phyloP scores from a whole-genome alignment of 805 yeast species.

The Babjeviella inositovora region DNA sequence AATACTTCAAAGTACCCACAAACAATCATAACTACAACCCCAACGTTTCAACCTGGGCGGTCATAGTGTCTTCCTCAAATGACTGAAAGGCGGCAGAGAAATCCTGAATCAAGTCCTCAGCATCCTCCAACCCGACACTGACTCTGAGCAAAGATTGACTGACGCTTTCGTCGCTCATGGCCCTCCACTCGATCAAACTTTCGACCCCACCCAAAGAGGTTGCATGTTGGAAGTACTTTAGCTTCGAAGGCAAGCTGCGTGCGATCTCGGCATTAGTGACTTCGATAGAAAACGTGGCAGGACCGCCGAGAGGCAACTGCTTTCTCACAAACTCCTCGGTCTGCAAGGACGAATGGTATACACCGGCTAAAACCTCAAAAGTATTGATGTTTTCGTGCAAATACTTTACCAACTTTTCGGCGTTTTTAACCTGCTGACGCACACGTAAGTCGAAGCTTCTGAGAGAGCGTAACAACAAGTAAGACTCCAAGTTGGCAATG shows the following conservation, averaged over 20 bases:
- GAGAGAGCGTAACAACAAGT: conserved; percentile 59
- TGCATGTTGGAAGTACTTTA: conserved; percentile 73
- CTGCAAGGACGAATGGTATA: conserved; percentile 70
- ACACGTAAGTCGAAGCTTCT: conserved; percentile 71
- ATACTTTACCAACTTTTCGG: conserved; percentile 41
- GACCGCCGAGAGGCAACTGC: conserved; percentile 52
- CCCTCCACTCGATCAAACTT: conserved; percentile 83
- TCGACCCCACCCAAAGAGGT: conserved; percentile 91
- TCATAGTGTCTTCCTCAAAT: too few species aligned
- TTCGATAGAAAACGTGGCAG: conserved; percentile 65
- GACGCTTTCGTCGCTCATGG: conserved; percentile 46
- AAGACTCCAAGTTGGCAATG: conserved; percentile 64
- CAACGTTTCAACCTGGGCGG: too few species aligned
- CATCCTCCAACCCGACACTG: conserved; percentile 69
- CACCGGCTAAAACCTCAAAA: conserved; percentile 28
- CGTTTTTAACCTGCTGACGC: conserved; percentile 45
- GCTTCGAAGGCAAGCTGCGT: conserved; percentile 39
- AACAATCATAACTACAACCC: too few species aligned
- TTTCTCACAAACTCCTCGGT: conserved; percentile 44
- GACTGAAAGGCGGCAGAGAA: too few species aligned
- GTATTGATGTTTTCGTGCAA: conserved; percentile 30
- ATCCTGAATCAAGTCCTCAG: conserved; percentile 64
- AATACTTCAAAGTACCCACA: too few species aligned
- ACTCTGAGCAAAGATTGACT: conserved; percentile 48
- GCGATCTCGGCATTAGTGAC: conserved; percentile 38